Percentiles rank a stretch among this genome's conserved stretches.
These are phyloP conservation scores for Pseudogymnoascus sp. DNA, from an alignment of 2,329 filamentous ascomycete species.

Conservation along the genomic window DNA sequence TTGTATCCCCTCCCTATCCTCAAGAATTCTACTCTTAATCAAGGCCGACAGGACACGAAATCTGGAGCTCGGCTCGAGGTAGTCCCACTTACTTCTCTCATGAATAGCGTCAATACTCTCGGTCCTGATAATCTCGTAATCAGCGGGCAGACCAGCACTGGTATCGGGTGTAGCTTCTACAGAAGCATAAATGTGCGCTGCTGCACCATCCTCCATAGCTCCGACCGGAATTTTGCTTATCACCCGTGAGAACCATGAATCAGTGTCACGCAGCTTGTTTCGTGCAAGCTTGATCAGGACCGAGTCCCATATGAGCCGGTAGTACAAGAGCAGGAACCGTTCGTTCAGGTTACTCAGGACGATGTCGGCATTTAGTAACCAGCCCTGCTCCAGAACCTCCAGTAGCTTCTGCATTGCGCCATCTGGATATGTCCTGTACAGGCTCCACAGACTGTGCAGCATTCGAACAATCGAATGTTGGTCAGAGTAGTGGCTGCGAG, in stretches of 20 bases:
- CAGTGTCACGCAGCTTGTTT: not conserved
- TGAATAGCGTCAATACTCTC: not conserved
- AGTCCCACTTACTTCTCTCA: not conserved
- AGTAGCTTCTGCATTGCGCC: not conserved
- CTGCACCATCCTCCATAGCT: not conserved
- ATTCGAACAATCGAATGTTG: conserved; percentile 3
- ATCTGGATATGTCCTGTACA: not conserved
- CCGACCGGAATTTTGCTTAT: not conserved
- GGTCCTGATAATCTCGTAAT: not conserved
- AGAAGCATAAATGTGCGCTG: not conserved
- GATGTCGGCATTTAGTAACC: conserved; percentile 18
- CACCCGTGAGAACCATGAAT: not conserved
- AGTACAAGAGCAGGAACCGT: conserved; percentile 15
- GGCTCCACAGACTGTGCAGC: not conserved
- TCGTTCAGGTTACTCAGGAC: conserved; percentile 14
- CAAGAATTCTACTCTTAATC: conserved; percentile 9
- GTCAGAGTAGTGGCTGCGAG: not conserved
- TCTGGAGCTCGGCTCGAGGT: not conserved
- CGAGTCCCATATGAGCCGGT: conserved; percentile 18
- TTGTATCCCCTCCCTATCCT: not conserved
- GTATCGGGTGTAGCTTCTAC: not conserved
- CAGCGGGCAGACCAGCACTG: not conserved
- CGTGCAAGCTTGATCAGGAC: conserved; percentile 9
- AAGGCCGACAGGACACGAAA: conserved; percentile 12
- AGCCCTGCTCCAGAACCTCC: conserved; percentile 15